Evolutionary conservation across 768 basidiomycete species (phyloP).

Genomic region (Hebeloma cylindrosporum): DNA sequence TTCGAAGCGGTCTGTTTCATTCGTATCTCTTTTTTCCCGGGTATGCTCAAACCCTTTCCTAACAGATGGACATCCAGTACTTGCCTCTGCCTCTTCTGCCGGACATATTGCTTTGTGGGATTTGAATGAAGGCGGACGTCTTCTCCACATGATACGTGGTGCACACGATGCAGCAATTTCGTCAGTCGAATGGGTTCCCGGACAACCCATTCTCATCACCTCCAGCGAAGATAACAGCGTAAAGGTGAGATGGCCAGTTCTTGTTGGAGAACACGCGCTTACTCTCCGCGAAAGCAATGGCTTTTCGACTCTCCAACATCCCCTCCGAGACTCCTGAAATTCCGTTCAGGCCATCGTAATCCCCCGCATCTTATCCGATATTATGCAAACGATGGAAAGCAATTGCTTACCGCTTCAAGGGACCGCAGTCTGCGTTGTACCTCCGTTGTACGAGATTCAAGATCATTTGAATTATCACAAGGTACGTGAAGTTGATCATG

Average conservation of each 20-base stretch:
- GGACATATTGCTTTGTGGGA: slow-evolving; percentile 96
- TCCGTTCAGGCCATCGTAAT: slow-evolving; percentile 86
- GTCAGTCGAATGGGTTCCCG: slow-evolving; percentile 87
- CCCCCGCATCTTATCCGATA: slow-evolving; percentile 92
- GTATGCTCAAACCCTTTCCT: neutral
- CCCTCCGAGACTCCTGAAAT: slow-evolving; percentile 86
- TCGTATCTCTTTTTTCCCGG: slow-evolving; percentile 1
- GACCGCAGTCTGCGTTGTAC: slow-evolving; percentile 90
- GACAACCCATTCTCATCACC: slow-evolving; percentile 87
- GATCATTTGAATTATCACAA: slow-evolving; percentile 94
- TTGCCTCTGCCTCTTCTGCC: slow-evolving; percentile 82
- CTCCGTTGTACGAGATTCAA: slow-evolving; percentile 91
- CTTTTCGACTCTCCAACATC: slow-evolving; percentile 89
- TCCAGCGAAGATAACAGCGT: slow-evolving; percentile 94
- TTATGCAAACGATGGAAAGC: slow-evolving; percentile 97
- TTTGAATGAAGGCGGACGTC: slow-evolving; percentile 74
- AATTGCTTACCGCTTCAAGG: slow-evolving; percentile 82
- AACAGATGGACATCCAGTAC: slow-evolving; percentile 81
- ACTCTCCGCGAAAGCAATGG: slow-evolving; percentile 76
- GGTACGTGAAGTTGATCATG: slow-evolving; percentile 40
- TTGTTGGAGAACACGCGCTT: neutral
- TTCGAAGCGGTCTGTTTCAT: slow-evolving; percentile 78
- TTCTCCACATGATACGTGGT: slow-evolving; percentile 82
- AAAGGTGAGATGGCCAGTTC: slow-evolving; percentile 54
- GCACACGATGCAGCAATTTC: slow-evolving; percentile 88